Evolutionary conservation across 176 grass and related monocot genomes (phyloP).

Genomic region (Hyparrhenia diplandra): DNA sequence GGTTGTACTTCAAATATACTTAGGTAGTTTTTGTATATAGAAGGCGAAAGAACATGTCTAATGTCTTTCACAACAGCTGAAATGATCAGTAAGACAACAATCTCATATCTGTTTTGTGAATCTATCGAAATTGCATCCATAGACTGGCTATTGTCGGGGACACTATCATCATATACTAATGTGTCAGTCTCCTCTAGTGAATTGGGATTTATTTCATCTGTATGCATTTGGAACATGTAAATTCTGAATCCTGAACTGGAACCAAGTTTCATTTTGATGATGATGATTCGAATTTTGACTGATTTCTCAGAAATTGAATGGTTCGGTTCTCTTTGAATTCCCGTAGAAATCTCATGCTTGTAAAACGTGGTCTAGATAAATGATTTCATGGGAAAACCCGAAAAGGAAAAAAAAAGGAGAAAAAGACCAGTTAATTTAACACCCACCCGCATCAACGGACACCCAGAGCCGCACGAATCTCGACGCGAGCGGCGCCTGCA

Average conservation of each 20-base stretch:
- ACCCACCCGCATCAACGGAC: too few relatives aligned
- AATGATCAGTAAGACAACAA: background rate
- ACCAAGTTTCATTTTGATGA: background rate
- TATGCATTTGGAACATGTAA: background rate
- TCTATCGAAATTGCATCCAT: background rate
- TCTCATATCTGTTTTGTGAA: background rate
- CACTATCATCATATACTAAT: background rate
- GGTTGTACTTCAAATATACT: background rate
- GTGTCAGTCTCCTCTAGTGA: background rate
- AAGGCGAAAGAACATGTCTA: background rate
- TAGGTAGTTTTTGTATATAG: background rate
- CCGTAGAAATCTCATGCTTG: background rate
- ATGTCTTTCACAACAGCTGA: background rate
- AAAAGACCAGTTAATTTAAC: too few relatives aligned
- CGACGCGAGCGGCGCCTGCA: background rate
- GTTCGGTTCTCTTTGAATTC: background rate
- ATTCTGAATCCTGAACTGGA: background rate
- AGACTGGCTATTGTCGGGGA: background rate
- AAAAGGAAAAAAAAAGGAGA: too few relatives aligned
- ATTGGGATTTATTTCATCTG: background rate
- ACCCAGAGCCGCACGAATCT: conserved; percentile 47
- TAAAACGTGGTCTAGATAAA: background rate
- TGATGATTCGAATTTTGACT: background rate
- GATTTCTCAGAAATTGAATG: background rate
- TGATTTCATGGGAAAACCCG: background rate